Conservation (phyloP, 208 protist genomes). For the Dictyostelium gargantuum region DNA sequence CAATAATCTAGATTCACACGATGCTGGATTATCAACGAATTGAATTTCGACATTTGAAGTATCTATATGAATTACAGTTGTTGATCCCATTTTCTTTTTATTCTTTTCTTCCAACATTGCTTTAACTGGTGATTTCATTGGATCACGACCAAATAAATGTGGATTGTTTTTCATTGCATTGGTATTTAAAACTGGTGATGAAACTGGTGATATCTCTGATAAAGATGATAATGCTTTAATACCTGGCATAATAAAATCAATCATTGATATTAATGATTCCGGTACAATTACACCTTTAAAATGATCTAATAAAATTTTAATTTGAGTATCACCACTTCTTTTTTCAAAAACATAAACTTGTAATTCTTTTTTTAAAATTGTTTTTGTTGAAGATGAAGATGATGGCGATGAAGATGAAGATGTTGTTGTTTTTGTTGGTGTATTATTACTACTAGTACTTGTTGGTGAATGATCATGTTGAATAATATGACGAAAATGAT, state of each 20-base stretch:
- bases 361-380: constrained; percentile 6
- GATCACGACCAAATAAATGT: not conserved
- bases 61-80: constrained; percentile 4
- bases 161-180: not conserved
- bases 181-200: not conserved
- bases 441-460: not conserved
- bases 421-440: not conserved
- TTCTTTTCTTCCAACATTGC: not conserved
- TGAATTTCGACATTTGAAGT: not conserved
- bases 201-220: constrained; percentile 22
- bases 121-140: not conserved
- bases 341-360: constrained; percentile 8
- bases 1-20: not conserved
- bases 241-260: constrained; percentile 61
- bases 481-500: constrained; percentile 23
- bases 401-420: not conserved
- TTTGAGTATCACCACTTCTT: constrained; percentile 10
- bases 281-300: constrained; percentile 16
- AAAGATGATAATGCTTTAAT: constrained; percentile 20
- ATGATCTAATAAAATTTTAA: constrained; percentile 10
- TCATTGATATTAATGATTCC: constrained; percentile 44
- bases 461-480: not conserved
- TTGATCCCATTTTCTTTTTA: not conserved
- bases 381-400: not conserved
- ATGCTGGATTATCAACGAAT: constrained; percentile 10